Conservation (phyloP, 2,329 filamentous ascomycete genomes). For the Drechslera avenae region DNA sequence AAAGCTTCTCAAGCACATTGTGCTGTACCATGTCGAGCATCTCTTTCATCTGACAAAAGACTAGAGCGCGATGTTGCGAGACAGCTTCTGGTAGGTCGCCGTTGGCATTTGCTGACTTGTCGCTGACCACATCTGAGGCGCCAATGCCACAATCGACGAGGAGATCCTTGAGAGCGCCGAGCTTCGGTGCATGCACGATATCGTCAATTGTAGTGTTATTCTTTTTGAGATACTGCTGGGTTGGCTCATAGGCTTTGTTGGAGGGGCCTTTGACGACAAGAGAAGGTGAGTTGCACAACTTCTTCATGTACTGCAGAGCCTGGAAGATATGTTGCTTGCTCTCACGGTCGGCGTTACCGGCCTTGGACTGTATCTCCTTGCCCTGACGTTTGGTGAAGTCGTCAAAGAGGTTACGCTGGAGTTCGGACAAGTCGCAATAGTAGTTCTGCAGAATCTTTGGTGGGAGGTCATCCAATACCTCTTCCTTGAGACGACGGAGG, state of each 20-base stretch:
- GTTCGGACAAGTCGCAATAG: constrained; percentile 94
- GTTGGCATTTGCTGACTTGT: constrained; percentile 52
- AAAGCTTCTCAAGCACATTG: constrained; percentile 84
- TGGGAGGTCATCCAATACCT: constrained; percentile 92
- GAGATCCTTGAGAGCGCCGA: constrained; percentile 85
- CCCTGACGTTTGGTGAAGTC: constrained; percentile 95
- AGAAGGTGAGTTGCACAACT: constrained; percentile 96
- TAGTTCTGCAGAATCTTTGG: constrained; percentile 99
- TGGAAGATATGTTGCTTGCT: constrained; percentile 99
- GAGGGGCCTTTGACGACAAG: constrained; percentile 88
- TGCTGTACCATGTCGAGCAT: constrained; percentile 99
- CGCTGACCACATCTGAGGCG: constrained; percentile 52
- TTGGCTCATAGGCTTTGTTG: constrained; percentile 87
- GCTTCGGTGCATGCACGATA: constrained; percentile 85
- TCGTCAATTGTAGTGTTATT: constrained; percentile 85
- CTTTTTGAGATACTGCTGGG: constrained; percentile 77
- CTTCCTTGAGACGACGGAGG: constrained; percentile 93
- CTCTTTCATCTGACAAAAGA: constrained; percentile 99
- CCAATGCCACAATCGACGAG: constrained; percentile 99
- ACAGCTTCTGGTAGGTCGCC: constrained; percentile 77
- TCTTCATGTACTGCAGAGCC: constrained; percentile 98
- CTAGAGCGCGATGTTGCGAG: constrained; percentile 90
- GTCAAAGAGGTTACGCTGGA: constrained; percentile 94
- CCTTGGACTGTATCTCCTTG: constrained; percentile 83
- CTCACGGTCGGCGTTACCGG: constrained; percentile 79